Conservation (phyloP, 192 early-diverging fungal species). For the Gaertneriomyces sp. region DNA sequence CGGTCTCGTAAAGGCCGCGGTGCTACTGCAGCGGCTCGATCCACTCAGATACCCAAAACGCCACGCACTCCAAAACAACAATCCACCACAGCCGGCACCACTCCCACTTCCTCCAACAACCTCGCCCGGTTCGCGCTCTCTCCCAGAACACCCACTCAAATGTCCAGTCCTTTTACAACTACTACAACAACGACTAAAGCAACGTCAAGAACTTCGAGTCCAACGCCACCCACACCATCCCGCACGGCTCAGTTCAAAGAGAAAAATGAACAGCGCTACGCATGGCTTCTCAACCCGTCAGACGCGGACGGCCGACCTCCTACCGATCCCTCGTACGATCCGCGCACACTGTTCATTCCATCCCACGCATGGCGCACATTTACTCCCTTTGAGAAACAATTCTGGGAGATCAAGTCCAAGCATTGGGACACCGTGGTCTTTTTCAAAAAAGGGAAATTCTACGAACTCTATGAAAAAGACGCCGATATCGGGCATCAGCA, state of each 20-base stretch:
- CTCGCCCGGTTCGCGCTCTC: constrained; percentile 10
- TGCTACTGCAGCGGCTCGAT: constrained; percentile 42
- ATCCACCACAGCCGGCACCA: background rate
- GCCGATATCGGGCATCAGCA: constrained; percentile 93
- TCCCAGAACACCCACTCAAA: constrained; percentile 8
- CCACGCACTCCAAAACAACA: background rate
- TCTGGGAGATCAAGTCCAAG: constrained; percentile 95
- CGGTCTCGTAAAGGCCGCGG: background rate
- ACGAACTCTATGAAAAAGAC: constrained; percentile 97
- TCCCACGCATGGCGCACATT: constrained; percentile 74
- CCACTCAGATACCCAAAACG: constrained; percentile 4
- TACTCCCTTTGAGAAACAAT: constrained; percentile 95
- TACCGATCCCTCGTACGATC: constrained; percentile 82
- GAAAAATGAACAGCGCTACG: constrained; percentile 78
- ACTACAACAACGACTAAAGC: constrained; percentile 7
- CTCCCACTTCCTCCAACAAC: background rate
- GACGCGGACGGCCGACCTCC: constrained; percentile 17
- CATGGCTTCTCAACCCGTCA: constrained; percentile 74
- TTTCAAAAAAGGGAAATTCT: constrained; percentile 92
- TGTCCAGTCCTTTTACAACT: background rate
- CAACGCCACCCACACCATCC: too few relatives aligned
- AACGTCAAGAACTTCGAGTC: background rate
- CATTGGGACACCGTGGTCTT: constrained; percentile 96
- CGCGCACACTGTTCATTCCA: constrained; percentile 85
- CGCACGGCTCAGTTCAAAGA: constrained; percentile 64